Conservation (phyloP, 2,329 filamentous ascomycete genomes). For the Arachnomyces sp. region DNA sequence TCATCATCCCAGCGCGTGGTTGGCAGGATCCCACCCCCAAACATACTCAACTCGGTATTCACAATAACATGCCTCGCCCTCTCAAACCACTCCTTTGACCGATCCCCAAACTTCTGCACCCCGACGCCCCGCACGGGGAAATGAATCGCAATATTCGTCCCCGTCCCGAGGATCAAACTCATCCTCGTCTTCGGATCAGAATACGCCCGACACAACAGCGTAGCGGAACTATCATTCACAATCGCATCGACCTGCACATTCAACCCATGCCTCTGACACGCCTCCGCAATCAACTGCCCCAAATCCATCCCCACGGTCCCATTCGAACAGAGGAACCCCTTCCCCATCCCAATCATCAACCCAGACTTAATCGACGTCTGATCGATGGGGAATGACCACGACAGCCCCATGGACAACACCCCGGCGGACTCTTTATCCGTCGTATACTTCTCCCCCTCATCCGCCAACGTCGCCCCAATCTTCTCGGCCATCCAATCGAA, state of each 20-base stretch:
- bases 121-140: slow-evolving; percentile 50
- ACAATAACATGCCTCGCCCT: slow-evolving; percentile 55
- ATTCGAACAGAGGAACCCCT: slow-evolving; percentile 55
- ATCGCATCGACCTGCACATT: slow-evolving; percentile 56
- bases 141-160: slow-evolving; percentile 58
- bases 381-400: slow-evolving; percentile 61
- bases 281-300: slow-evolving; percentile 51
- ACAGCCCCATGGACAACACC: slow-evolving; percentile 51
- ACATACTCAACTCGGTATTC: slow-evolving; percentile 62
- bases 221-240: slow-evolving; percentile 57
- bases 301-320: slow-evolving; percentile 54
- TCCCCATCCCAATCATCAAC: slow-evolving; percentile 56
- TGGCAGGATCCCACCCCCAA: slow-evolving; percentile 52
- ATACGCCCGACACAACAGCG: slow-evolving; percentile 56
- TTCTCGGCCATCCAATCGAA: slow-evolving; percentile 61
- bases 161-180: slow-evolving; percentile 58
- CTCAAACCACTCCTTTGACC: slow-evolving; percentile 49
- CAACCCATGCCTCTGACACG: slow-evolving; percentile 47
- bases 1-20: slow-evolving; percentile 56
- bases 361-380: slow-evolving; percentile 55
- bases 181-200: slow-evolving; percentile 53
- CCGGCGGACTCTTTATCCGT: slow-evolving; percentile 22
- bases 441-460: slow-evolving; percentile 31
- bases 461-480: slow-evolving; percentile 48
- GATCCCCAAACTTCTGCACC: slow-evolving; percentile 47